Evolutionary conservation across 2,329 filamentous ascomycete species (phyloP), one percentile per base, ranked within the genome.

Genomic region (Arthrobotrys entomopaga): DNA sequence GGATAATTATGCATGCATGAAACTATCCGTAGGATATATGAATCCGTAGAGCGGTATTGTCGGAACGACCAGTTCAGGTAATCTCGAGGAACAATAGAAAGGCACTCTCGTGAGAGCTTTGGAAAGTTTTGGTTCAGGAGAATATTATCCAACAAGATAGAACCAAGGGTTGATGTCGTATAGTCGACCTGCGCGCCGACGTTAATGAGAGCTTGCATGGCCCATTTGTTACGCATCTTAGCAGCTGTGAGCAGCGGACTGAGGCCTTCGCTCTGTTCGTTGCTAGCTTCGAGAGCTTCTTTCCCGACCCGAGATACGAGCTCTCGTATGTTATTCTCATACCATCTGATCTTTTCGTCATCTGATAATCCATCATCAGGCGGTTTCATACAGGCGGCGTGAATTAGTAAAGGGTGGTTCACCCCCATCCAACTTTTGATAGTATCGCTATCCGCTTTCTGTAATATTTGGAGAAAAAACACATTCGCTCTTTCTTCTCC

Each of bases 191-290:
- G 87, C 1, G 91, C 90, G 1, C 90, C 91, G 22, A 77, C 54
- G 29, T 85, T 82, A 57, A 94, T 84, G 38, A 96, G 84, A 0
- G 87, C 82, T 78, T 87, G 86, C n/a, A 86, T 85, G 20, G 86
- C 85, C 0, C 87, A 82, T 10, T 84, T 77, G n/a, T 85, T 85
- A 8, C 86, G 85, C 1, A 87, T 81, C 1, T 83, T 81, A 75
- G 88, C 89, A 0, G 91, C 91, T 7, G 91, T 79, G 65, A 88
- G 85, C 0, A 96, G 83, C 1, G 92, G 91, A 0, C 91, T 93
- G 58, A 85, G 82, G 10, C 29, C 0, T 87, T 87, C 6, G 82
- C 79, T 0, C 83, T 80, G 0, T 85, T 87, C 78, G 87, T 22
- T 7, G 5, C 90, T 56, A 85, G 84, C 66, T 92, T 87, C 0